Base-by-base conservation (phyloP, 78 protist species). In the Cavenderia fasciculata region DNA sequence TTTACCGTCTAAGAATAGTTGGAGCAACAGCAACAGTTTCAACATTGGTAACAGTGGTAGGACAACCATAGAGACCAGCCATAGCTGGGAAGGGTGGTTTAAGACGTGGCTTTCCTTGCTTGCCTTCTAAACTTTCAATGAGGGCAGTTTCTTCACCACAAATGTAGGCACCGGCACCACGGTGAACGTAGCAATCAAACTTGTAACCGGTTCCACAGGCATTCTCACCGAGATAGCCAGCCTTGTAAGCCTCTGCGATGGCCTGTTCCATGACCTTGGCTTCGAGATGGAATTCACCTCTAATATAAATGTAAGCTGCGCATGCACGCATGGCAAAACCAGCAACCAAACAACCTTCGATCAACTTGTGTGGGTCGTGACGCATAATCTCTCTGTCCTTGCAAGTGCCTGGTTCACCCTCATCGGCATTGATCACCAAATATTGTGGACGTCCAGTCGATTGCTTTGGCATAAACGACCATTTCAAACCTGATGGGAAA, bases 11-110 rank as follows among this genome's bases (percentile, higher is more conserved):
- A 25, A 95, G 59, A 65, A 98, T 98, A 34, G 99, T 96, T n/a
- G 99, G 99, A 0, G 97, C 92, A 19, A 97, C 98, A 27, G 99
- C 98, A 14, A 99, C 98, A 2, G 99, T 99, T 95, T 99, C 99
- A 33, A 99, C 99, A 62, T 99, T 99, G 74, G 99, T 97, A 19
- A 99, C 99, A 12, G 99, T 99, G 34, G 99, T 98, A 33, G 99
- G 99, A 94, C 98, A 97, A 18, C 98, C 98, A 51, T 94, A 99
- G 56, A 98, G 94, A 43, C 99, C 99, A 19, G 96, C 95, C 78
- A 93, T 95, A 2, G 99, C 99, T 16, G 99, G 99, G 95, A 98
- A 99, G 4, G 99, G 99, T 4, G 99, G 99, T 96, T 99, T 98
- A 73, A 97, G 68, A 40, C 99, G 94, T 41, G 99, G 99, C 87